Conservation (phyloP, 1,139 yeast species). For the Arxiozyma slooffiae region DNA sequence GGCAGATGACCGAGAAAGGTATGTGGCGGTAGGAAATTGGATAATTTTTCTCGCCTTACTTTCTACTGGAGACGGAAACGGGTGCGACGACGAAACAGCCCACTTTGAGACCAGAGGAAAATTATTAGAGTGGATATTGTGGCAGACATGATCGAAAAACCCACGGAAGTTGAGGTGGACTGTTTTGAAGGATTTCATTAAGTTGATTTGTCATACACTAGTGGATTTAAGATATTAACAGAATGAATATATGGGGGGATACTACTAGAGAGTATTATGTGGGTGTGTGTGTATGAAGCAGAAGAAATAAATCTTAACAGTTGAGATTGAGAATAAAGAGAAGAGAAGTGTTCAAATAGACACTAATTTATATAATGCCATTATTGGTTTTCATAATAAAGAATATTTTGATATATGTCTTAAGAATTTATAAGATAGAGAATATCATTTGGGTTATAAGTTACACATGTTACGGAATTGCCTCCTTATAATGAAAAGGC, state of each 20-base stretch:
- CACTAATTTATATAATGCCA: slow-evolving; percentile 24
- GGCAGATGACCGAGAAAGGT: slow-evolving; percentile 30
- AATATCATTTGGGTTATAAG: slow-evolving; percentile 24
- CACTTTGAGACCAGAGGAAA: slow-evolving; percentile 1
- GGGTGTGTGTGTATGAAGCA: slow-evolving; percentile 30
- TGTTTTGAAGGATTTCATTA: slow-evolving; percentile 28
- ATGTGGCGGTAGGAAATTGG: slow-evolving; percentile 28
- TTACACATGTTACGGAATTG: slow-evolving; percentile 18
- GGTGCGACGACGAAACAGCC: no score
- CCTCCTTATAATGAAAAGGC: slow-evolving; percentile 18
- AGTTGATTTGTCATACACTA: slow-evolving; percentile 26
- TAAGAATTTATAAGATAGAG: slow-evolving; percentile 20
- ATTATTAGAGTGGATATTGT: slow-evolving; percentile 5
- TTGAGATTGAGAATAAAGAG: slow-evolving; percentile 6
- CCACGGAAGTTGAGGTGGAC: slow-evolving; percentile 29
- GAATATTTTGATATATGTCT: slow-evolving; percentile 23
- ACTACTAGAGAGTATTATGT: slow-evolving; percentile 30
- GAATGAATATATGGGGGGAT: slow-evolving; percentile 7
- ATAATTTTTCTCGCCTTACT: slow-evolving; percentile 29
- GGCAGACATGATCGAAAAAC: slow-evolving; percentile 19
- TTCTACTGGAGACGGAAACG: slow-evolving; percentile 18
- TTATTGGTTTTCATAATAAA: slow-evolving; percentile 27
- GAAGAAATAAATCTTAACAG: slow-evolving; percentile 18
- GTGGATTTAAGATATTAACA: slow-evolving; percentile 10
- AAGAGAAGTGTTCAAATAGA: slow-evolving; percentile 7